A percentile compares a stretch with the other conserved stretches of the same genome.
Conservation (phyloP, 495 filamentous ascomycete genomes). For the Jackrogersella minutella region DNA sequence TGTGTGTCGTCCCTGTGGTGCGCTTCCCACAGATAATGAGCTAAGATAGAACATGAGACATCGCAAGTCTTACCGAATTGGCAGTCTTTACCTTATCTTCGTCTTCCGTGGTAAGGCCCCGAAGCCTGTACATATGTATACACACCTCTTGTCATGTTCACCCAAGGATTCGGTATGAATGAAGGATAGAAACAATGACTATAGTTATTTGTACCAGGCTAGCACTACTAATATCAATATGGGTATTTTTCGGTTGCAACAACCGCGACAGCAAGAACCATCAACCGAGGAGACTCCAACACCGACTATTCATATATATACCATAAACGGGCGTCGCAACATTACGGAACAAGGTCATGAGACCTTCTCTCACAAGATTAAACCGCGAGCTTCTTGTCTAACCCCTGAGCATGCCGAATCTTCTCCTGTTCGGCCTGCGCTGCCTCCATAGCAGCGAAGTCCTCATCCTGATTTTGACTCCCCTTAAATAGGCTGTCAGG, state of each 20-base stretch:
- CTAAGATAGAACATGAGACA: too few species aligned
- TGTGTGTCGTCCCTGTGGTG: too few species aligned
- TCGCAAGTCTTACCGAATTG: too few species aligned
- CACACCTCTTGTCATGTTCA: too few species aligned
- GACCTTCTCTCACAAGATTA: background rate
- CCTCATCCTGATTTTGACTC: slow-evolving; percentile 37
- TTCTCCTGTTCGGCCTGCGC: slow-evolving; percentile 42
- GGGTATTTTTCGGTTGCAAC: background rate
- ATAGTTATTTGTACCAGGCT: background rate
- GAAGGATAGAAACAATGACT: background rate
- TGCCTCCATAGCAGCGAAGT: slow-evolving; percentile 31
- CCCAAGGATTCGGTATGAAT: background rate
- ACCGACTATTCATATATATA: background rate
- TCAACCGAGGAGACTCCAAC: background rate
- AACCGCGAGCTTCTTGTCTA: slow-evolving; percentile 26
- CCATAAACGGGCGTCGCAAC: background rate
- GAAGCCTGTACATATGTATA: too few species aligned
- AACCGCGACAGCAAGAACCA: background rate
- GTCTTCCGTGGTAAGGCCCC: too few species aligned
- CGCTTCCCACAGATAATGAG: too few species aligned
- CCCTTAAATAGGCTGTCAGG: slow-evolving; percentile 52
- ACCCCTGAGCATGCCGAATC: slow-evolving; percentile 40
- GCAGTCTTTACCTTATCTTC: too few species aligned
- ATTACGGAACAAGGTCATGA: background rate
- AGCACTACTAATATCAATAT: background rate